These are phyloP conservation scores for Claviceps fusiformis DNA, from an alignment of 2,329 filamentous ascomycete genomes.

Conservation along the genomic window DNA sequence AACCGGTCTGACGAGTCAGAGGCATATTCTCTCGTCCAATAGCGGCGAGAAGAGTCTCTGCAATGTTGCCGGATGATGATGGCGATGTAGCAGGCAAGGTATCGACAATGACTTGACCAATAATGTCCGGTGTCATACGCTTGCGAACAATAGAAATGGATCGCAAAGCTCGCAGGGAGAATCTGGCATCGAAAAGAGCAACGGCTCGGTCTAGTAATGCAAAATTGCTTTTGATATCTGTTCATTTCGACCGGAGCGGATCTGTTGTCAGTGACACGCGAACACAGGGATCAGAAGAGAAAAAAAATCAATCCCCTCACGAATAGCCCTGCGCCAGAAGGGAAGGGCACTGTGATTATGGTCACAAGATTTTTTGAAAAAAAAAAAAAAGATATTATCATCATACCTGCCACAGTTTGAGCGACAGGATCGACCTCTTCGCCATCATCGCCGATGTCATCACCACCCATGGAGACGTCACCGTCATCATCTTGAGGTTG, in stretches of 20 bases:
- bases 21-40: conserved; percentile 54
- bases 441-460: conserved; percentile 37
- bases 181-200: conserved; percentile 83
- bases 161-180: conserved; percentile 83
- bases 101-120: conserved; percentile 68
- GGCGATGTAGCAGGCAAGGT: conserved; percentile 51
- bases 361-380: no score
- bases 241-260: conserved; percentile 1
- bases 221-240: conserved; percentile 95
- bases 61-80: conserved; percentile 42
- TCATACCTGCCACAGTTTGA: conserved; percentile 47
- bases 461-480: conserved; percentile 58
- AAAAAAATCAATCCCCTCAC: not conserved
- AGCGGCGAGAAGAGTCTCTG: conserved; percentile 55
- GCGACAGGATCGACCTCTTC: conserved; percentile 47
- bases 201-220: conserved; percentile 84
- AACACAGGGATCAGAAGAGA: not conserved
- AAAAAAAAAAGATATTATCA: not conserved
- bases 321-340: not conserved
- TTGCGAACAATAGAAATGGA: conserved; percentile 95
- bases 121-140: conserved; percentile 67
- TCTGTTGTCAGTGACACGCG: conserved; percentile 6
- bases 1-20: conserved; percentile 41
- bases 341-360: not conserved
- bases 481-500: conserved; percentile 48